These are phyloP conservation scores for Quercus tomentella DNA, from an alignment of 331 rosid species.

Conservation along the genomic window DNA sequence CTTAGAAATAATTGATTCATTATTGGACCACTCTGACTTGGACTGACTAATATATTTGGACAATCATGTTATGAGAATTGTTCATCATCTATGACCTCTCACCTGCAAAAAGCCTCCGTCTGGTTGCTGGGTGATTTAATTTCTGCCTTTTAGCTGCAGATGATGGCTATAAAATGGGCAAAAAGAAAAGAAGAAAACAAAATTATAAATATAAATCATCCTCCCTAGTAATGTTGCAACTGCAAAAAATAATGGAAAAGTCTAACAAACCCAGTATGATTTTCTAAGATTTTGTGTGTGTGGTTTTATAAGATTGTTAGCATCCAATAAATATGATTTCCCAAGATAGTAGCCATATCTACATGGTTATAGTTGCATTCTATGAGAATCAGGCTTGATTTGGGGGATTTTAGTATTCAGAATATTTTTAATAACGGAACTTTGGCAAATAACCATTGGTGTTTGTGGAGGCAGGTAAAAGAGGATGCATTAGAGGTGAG, in stretches of 20 bases:
- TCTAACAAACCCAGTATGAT: background rate
- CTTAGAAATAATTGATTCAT: slow-evolving; percentile 10
- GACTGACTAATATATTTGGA: slow-evolving; percentile 6
- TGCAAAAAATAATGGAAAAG: background rate
- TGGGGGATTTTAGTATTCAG: background rate
- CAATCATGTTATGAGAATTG: slow-evolving; percentile 3
- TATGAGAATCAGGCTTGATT: background rate
- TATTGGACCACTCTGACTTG: slow-evolving; percentile 12
- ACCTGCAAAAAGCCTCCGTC: slow-evolving; percentile 44
- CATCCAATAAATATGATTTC: too few species aligned
- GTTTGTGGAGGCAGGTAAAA: background rate
- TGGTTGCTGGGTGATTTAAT: slow-evolving; percentile 35
- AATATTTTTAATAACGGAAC: background rate
- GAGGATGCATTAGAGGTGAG: background rate
- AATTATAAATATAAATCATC: slow-evolving; percentile 7
- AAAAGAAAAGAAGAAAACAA: slow-evolving; percentile 11
- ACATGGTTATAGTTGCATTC: background rate
- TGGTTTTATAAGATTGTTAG: too few species aligned
- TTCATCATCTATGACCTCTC: slow-evolving; percentile 28
- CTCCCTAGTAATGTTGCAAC: background rate
- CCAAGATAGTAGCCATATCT: background rate
- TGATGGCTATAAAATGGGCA: slow-evolving; percentile 45
- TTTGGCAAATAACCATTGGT: background rate
- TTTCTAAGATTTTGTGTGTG: too few species aligned
- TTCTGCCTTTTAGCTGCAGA: slow-evolving; percentile 57